Base-by-base conservation (phyloP, 148 eudicot genomes). In the Vaccinium corymbosum region DNA sequence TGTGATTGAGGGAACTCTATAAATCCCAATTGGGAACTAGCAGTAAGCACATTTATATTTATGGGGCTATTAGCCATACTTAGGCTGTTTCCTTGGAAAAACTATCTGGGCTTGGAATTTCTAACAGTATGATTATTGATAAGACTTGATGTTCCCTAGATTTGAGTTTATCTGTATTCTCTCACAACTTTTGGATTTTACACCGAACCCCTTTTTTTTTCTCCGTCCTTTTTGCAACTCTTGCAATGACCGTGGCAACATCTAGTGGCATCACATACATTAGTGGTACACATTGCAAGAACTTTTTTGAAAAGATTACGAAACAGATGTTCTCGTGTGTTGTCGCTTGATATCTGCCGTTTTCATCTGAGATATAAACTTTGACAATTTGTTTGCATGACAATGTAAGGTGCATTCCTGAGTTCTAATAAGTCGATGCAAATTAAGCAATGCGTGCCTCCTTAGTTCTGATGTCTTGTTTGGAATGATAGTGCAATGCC, bases 1-100 rank as follows among this genome's bases (percentile, higher is more conserved):
- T 22, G 78, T 77, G 56, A 38, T 85, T 35, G 84, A 51, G 10
- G 87, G 17, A 48, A 61, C 59, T 16, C 25, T 77, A 83, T 57
- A 73, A 73, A 49, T 27, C 71, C 48, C 22, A 15, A 70, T 32
- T 51, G 57, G 70, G 55, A 84, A 48, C 48, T 27, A 17, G 76
- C 85, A 62, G 66, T 57, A 12, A 35, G 61, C 56, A 59, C 68
- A 51, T 50, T 84, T 79, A n/a, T 70, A 29, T 46, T 38, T 13
- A 62, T 62, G 75, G 61, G 59, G 57, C 82, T 27, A 19, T 59
- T 78, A 25, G 66, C 56, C 56, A 82, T 22, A 55, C 70, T 78
- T 57, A 16, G 62, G 77, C 51, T 64, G 76, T 51, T 79, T 71
- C 38, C 56, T 72, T 79, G 79, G 72, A 51, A 46, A 68, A 82